Conservation (phyloP, 768 basidiomycete species). For the Suillus occidentalis region DNA sequence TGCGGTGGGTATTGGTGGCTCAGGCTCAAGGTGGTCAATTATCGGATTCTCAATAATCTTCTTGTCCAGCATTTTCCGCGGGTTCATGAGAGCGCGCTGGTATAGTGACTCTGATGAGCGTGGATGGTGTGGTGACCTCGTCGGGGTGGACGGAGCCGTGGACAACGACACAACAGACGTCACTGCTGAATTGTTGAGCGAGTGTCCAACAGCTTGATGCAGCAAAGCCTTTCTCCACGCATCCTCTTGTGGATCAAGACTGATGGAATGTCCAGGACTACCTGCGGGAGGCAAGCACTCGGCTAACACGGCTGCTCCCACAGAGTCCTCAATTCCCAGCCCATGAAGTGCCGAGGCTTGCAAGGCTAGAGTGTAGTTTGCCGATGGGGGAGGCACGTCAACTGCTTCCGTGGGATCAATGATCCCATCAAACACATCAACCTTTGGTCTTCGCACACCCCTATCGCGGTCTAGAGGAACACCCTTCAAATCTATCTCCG, state of each 20-base stretch:
- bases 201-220: constrained; percentile 77
- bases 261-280: constrained; percentile 56
- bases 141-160: constrained; percentile 34
- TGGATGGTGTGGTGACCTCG: constrained; percentile 27
- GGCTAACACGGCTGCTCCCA: constrained; percentile 74
- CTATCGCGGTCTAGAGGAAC: constrained; percentile 46
- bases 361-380: constrained; percentile 69
- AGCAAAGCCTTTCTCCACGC: constrained; percentile 77
- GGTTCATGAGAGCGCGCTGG: constrained; percentile 20
- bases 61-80: constrained; percentile 37
- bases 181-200: constrained; percentile 59
- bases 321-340: constrained; percentile 70
- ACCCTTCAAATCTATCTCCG: constrained; percentile 67
- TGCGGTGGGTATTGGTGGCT: constrained; percentile 21
- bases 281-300: constrained; percentile 67
- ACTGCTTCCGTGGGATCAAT: constrained; percentile 86
- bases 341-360: constrained; percentile 75
- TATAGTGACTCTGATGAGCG: constrained; percentile 27
- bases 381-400: constrained; percentile 70
- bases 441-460: constrained; percentile 37
- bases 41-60: constrained; percentile 45
- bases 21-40: constrained; percentile 33
- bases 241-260: constrained; percentile 55
- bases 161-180: constrained; percentile 37
- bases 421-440: constrained; percentile 49